phyloP scores from a whole-genome alignment of 1,284 basidiomycete genomes.

The Bondarzewia mesenterica region DNA sequence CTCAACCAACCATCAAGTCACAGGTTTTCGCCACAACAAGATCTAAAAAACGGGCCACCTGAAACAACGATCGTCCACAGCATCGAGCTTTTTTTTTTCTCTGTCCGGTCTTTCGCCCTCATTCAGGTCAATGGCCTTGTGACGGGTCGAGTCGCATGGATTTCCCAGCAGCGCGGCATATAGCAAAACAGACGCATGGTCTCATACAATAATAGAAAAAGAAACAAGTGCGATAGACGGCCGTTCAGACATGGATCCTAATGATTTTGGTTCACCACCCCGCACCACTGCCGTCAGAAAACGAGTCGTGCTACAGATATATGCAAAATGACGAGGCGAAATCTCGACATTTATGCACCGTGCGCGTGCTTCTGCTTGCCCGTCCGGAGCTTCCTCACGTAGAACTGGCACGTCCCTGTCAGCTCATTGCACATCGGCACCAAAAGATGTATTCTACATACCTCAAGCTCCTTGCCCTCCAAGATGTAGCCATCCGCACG shows the following conservation, averaged over 20 bases:
- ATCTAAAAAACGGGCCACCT: background rate
- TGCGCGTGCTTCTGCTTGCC: slow-evolving; percentile 91
- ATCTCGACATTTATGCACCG: slow-evolving; percentile 27
- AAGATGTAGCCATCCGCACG: slow-evolving; percentile 93
- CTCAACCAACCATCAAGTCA: too few species aligned
- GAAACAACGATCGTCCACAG: background rate
- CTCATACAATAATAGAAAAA: slow-evolving; percentile 1
- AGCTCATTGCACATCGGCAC: slow-evolving; percentile 7
- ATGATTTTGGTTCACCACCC: background rate
- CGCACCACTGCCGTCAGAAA: background rate
- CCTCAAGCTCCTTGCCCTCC: slow-evolving; percentile 95
- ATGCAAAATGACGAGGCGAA: slow-evolving; percentile 8
- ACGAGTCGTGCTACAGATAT: too few species aligned
- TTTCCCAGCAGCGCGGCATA: background rate
- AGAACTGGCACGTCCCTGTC: slow-evolving; percentile 56
- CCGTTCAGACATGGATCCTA: background rate
- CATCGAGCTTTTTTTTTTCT: background rate
- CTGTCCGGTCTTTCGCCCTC: too few species aligned
- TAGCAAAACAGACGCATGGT: background rate
- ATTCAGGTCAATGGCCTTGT: background rate
- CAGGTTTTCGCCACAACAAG: background rate
- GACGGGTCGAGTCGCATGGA: background rate
- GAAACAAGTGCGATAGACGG: background rate
- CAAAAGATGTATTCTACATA: slow-evolving; percentile 26
- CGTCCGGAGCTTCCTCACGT: slow-evolving; percentile 85